These are phyloP conservation scores for Aspergillus sp. DNA, from an alignment of 2,329 filamentous ascomycete species.

Conservation along the genomic window DNA sequence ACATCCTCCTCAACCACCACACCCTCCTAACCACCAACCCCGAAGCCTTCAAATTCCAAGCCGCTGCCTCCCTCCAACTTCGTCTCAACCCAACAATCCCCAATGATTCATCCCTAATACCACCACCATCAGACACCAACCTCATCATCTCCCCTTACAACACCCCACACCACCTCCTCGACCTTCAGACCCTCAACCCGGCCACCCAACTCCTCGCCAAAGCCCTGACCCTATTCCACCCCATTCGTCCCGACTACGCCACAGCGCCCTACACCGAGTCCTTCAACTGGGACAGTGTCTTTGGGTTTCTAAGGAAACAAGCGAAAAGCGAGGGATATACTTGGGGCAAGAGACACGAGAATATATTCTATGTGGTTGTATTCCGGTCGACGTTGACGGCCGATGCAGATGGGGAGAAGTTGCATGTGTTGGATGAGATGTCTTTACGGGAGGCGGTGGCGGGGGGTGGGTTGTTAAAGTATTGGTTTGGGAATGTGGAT, in stretches of 20 bases:
- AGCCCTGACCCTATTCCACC: constrained; percentile 66
- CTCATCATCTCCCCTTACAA: constrained; percentile 77
- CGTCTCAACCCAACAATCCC: constrained; percentile 10
- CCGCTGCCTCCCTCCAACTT: constrained; percentile 37
- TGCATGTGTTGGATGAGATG: constrained; percentile 73
- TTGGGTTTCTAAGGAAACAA: constrained; percentile 57
- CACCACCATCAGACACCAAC: constrained; percentile 28
- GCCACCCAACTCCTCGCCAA: constrained; percentile 70
- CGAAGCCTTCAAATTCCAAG: constrained; percentile 38
- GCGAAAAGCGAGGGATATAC: constrained; percentile 47
- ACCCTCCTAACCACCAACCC: constrained; percentile 35
- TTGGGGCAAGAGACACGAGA: constrained; percentile 59
- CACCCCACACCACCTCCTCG: constrained; percentile 68
- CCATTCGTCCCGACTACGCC: constrained; percentile 70
- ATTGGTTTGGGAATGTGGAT: constrained; percentile 84
- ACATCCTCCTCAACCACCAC: constrained; percentile 25
- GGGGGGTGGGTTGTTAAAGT: constrained; percentile 84
- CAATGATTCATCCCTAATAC: constrained; percentile 5
- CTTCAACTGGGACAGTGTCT: constrained; percentile 77
- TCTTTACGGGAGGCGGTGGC: constrained; percentile 78
- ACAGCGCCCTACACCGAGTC: constrained; percentile 70
- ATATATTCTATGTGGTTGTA: constrained; percentile 75
- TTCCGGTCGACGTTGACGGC: constrained; percentile 75
- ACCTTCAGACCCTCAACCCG: constrained; percentile 65
- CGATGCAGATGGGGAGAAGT: constrained; percentile 65